Evolutionary conservation across 768 basidiomycete genomes (phyloP), one percentile per base, ranked within the genome.

Genomic region (Cubamyces sp.): DNA sequence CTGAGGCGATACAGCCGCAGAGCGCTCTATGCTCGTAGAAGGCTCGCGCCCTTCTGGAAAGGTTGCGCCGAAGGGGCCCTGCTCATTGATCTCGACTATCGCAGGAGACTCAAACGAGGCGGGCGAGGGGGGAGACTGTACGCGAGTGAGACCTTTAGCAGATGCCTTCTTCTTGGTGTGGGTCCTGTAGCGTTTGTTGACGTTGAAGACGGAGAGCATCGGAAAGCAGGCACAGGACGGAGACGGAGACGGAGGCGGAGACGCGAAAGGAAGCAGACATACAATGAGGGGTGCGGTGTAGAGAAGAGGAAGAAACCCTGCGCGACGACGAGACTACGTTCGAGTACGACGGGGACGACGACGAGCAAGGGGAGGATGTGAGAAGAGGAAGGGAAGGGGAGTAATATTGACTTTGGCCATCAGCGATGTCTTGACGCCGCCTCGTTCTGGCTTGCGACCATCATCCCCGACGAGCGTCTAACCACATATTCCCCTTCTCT

Each of bases 71-170:
- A 57, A 58, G 0, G 55, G 48, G 30, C 61, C 56, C 21, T 68
- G 62, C 15, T 66, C 66, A 62, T 68, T 66, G 58, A 68, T 67
- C 46, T 69, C 66, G 48, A 62, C 64, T 30, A 66, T 65, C 42
- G 68, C 69, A 23, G 68, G 68, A 5, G 72, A 73, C 40, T 55
- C 66, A 54, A 71, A 71, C 30, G 71, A 72, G 21, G 55, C 70
- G 8, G 71, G 71, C 0, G 71, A 72, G 0, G 69, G 68, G 18
- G 72, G 72, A 4, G 65, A 64, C 49, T 63, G 68, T 1, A 65
- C 56, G 16, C 72, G 67, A 2, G 63, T 59, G 9, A 57, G 39
- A 42, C 55, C 49, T 23, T 66, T 59, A 30, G 62, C 61, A 51
- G 60, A 65, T 64, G 71, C 51, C 53, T 59, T 64, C 49, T 66